Base-by-base conservation (phyloP, 2,329 filamentous ascomycete genomes). In the Endoconidiophora laricicola region DNA sequence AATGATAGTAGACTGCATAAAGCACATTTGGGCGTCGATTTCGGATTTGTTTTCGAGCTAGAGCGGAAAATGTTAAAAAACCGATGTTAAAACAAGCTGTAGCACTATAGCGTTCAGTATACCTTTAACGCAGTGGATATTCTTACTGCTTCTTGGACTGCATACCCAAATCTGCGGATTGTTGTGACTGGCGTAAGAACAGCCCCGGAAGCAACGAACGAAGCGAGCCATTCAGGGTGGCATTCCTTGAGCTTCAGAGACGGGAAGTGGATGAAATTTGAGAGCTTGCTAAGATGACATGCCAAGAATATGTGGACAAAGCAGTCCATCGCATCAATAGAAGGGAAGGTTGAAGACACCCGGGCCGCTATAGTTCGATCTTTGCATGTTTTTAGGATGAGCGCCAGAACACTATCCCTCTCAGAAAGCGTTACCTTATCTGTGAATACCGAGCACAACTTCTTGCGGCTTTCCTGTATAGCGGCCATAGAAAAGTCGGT, bases 371-470 rank as follows among this genome's bases (percentile, higher is more conserved):
- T 72, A 57, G 64, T 63, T 55, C 66, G 66, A 38, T 66, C 66
- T 44, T 71, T 72, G 56, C 73, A 79, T 3, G 72, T 76, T 46
- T 70, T 69, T 36, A 85, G 63, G 1, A 84, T 73, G 52, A 83
- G 69, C 9, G 73, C 78, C 50, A 86, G 65, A 1, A 83, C 70
- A 44, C 70, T 71, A 60, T 86, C 81, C 3, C 78, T 71, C 18
- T 66, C 69, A 4, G 69, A 63, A 22, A 63, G 59, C 24, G 70
- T 66, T 16, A 76, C 56, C 42, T 63, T 69, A 40, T 72, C 69
- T 2, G 61, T 58, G 39, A 70, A 57, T 10, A 70, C 62, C 44
- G 65, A 63, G 54, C 67, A 62, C 16, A 67, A 55, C 23, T 60
- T 60, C 53, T 62, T 62, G 41, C 62, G 57, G 44, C 61, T 61